These are phyloP conservation scores for Huntiella bhutanensis DNA, from an alignment of 2,329 filamentous ascomycete species.

Conservation along the genomic window DNA sequence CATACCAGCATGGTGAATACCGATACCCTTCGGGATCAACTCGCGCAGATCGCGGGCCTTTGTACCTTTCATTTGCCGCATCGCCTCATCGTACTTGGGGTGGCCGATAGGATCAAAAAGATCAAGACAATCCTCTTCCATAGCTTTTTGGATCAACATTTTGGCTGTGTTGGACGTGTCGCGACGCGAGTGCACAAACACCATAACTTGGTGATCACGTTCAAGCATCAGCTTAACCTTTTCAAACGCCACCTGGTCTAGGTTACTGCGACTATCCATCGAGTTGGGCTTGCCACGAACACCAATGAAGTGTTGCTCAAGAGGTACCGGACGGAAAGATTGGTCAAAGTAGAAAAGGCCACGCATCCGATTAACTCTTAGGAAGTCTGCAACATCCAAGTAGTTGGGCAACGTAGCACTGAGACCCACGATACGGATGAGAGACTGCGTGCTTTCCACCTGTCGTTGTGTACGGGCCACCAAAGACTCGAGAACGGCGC, in stretches of 20 bases:
- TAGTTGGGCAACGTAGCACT: slow-evolving; percentile 95
- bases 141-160: slow-evolving; percentile 69
- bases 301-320: slow-evolving; percentile 94
- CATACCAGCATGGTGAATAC: slow-evolving; percentile 95
- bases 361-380: slow-evolving; percentile 83
- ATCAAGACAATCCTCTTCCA: slow-evolving; percentile 59
- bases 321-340: slow-evolving; percentile 84
- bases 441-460: slow-evolving; percentile 91
- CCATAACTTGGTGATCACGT: slow-evolving; percentile 91
- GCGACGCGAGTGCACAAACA: slow-evolving; percentile 92
- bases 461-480: slow-evolving; percentile 90
- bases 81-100: slow-evolving; percentile 59
- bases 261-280: slow-evolving; percentile 68
- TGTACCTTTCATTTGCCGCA: slow-evolving; percentile 69
- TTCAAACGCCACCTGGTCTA: slow-evolving; percentile 75
- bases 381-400: slow-evolving; percentile 86
- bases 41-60: slow-evolving; percentile 78
- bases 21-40: slow-evolving; percentile 73
- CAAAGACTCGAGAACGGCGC: slow-evolving; percentile 85
- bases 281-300: slow-evolving; percentile 78
- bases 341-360: slow-evolving; percentile 94
- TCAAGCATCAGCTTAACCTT: slow-evolving; percentile 91
- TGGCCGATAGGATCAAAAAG: slow-evolving; percentile 68
- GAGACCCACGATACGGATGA: slow-evolving; percentile 89
- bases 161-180: slow-evolving; percentile 82